A percentile compares a stretch with the other conserved stretches of the same genome.
Conservation (phyloP, 306 rosid genomes). For the Castanopsis chinensis region DNA sequence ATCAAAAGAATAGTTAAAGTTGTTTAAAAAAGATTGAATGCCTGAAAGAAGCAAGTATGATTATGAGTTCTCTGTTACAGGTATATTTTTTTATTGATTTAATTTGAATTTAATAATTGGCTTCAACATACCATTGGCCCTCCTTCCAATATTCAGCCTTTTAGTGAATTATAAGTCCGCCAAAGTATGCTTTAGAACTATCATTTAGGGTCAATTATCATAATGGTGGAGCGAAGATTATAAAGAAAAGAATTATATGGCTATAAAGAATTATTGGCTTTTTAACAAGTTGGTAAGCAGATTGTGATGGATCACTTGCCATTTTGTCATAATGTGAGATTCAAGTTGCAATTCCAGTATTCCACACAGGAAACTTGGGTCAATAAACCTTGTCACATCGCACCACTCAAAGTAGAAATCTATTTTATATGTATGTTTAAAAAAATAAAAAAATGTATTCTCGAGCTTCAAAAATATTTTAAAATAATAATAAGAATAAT, state of each 20-base stretch:
- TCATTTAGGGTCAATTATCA: too few relatives aligned
- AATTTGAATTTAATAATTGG: not conserved
- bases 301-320: not conserved
- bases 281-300: not conserved
- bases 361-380: not conserved
- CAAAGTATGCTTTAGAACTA: not conserved
- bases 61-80: not conserved
- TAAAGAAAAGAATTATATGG: not conserved
- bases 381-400: not conserved
- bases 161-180: not conserved
- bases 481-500: not conserved
- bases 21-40: not conserved
- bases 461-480: not conserved
- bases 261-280: not conserved
- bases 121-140: not conserved
- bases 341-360: not conserved
- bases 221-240: not conserved
- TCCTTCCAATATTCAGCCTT: not conserved
- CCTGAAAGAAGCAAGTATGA: not conserved
- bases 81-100: not conserved
- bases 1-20: not conserved
- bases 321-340: not conserved
- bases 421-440: too few relatives aligned
- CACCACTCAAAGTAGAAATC: too few relatives aligned
- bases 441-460: too few relatives aligned